Conservation (phyloP, 768 basidiomycete genomes). For the Boletus tylopilopsis region DNA sequence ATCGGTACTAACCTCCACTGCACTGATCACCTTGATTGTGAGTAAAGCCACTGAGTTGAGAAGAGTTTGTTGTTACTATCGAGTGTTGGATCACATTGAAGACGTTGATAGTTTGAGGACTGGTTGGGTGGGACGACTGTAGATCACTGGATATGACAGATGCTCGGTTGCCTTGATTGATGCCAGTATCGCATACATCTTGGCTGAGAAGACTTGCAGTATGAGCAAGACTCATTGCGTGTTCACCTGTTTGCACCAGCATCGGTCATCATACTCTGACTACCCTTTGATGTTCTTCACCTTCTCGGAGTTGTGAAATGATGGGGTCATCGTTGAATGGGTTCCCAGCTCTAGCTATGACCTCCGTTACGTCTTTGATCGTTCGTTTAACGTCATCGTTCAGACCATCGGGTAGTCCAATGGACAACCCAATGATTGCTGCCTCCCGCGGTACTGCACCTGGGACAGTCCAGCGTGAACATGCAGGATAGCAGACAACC, state of each 20-base stretch:
- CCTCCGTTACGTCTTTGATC: not conserved
- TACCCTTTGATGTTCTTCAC: not conserved
- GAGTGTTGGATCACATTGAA: slow-evolving; percentile 1
- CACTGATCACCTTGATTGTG: not conserved
- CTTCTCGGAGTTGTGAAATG: not conserved
- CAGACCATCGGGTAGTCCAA: not conserved
- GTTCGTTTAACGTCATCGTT: not conserved
- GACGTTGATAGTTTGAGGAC: not conserved
- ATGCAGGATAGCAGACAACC: too few species aligned
- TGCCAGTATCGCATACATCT: not conserved
- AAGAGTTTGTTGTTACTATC: slow-evolving; percentile 2
- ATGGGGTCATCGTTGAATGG: slow-evolving; percentile 6
- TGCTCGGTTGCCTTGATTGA: not conserved
- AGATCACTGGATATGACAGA: not conserved
- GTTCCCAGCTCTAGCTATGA: not conserved
- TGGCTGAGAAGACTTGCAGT: not conserved
- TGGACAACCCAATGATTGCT: not conserved
- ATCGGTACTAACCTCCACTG: not conserved
- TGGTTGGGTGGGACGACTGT: not conserved
- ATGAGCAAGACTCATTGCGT: not conserved
- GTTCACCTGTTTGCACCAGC: not conserved
- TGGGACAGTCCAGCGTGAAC: too few species aligned
- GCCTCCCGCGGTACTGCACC: not conserved
- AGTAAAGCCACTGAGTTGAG: not conserved
- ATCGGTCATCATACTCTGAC: not conserved